phyloP scores from a whole-genome alignment of 176 grass and related monocot genomes.

The Hordeum marinum region DNA sequence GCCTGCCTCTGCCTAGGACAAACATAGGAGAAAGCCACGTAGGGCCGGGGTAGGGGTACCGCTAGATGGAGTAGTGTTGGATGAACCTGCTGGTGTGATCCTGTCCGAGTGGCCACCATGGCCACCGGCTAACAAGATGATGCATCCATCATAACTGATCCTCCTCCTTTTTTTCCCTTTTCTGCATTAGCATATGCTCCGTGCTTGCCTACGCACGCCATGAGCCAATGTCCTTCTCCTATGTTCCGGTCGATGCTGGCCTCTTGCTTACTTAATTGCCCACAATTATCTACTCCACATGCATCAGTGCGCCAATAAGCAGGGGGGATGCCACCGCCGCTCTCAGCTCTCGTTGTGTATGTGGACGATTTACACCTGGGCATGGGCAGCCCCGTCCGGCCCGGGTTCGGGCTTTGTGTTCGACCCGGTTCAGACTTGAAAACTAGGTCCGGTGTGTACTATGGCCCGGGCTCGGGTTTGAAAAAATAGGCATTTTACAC shows the following conservation, averaged over 20 bases:
- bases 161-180: background rate
- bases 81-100: background rate
- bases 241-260: background rate
- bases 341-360: no score
- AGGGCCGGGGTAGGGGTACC: no score
- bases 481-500: no score
- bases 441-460: no score
- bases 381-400: no score
- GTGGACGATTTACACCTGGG: no score
- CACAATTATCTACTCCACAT: background rate
- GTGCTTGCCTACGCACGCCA: background rate
- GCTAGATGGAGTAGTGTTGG: background rate
- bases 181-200: background rate
- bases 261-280: background rate
- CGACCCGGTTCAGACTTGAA: no score
- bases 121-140: background rate
- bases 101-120: constrained; percentile 28
- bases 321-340: background rate
- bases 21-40: background rate
- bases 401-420: no score
- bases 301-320: background rate
- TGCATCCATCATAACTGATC: background rate
- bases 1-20: background rate
- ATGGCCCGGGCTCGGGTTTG: no score
- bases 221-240: constrained; percentile 13